Conservation (phyloP, 2,329 filamentous ascomycete species). For the Aspergillus vadensis region DNA sequence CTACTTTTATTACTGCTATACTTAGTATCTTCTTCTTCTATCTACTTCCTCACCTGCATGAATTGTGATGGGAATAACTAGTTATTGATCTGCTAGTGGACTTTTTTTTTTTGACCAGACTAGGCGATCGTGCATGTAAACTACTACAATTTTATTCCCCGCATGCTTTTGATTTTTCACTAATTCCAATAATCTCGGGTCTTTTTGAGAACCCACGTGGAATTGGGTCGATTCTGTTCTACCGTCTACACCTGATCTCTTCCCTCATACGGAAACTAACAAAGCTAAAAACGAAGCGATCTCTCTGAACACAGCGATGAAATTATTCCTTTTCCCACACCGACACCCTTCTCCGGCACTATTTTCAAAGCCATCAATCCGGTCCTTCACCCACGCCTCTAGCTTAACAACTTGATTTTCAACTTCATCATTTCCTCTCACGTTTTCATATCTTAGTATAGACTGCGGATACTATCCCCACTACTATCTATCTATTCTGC, state of each 20-base stretch:
- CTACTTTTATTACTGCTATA: conserved; percentile 4
- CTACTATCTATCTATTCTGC: too few relatives aligned
- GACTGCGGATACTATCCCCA: too few relatives aligned
- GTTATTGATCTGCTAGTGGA: background rate
- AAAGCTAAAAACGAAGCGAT: too few relatives aligned
- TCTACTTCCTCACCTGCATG: background rate
- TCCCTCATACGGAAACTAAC: background rate
- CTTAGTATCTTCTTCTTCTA: background rate
- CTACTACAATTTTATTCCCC: background rate
- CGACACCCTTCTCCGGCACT: too few relatives aligned
- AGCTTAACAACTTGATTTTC: too few relatives aligned
- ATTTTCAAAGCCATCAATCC: too few relatives aligned
- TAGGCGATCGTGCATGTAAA: background rate
- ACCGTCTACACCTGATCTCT: background rate
- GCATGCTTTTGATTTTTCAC: background rate
- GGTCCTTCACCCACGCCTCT: too few relatives aligned
- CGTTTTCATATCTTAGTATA: too few relatives aligned
- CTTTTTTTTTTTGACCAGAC: background rate
- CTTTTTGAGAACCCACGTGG: background rate
- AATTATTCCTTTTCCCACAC: too few relatives aligned
- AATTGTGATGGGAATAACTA: background rate
- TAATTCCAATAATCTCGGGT: background rate
- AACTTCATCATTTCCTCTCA: too few relatives aligned
- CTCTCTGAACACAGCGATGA: too few relatives aligned
- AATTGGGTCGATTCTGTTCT: background rate